Conservation (phyloP, 225 moss, liverwort and hornwort genomes). For the Marchantia polymorpha region DNA sequence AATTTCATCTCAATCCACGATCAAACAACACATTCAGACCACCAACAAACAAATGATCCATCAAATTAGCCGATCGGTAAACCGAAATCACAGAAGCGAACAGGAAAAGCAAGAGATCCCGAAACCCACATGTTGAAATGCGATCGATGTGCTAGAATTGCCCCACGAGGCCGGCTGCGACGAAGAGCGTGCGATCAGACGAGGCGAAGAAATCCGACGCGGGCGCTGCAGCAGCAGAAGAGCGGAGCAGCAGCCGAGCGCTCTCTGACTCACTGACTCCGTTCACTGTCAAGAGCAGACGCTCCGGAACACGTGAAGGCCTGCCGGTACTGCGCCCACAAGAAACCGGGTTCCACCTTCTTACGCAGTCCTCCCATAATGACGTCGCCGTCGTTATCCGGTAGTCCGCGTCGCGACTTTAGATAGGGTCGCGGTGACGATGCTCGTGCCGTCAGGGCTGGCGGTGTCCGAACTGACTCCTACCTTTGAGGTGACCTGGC, state of each 20-base stretch:
- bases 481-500: too few species aligned
- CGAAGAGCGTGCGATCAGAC: not conserved
- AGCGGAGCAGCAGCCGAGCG: not conserved
- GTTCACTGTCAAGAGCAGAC: not conserved
- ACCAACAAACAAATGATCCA: not conserved
- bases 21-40: not conserved
- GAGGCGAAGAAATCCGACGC: not conserved
- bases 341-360: not conserved
- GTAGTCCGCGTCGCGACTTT: too few species aligned
- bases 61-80: not conserved
- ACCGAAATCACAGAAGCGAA: too few species aligned
- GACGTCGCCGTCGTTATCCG: too few species aligned
- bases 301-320: not conserved
- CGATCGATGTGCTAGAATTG: not conserved
- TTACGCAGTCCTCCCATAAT: too few species aligned
- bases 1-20: not conserved
- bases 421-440: too few species aligned
- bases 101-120: not conserved
- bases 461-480: too few species aligned
- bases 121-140: constrained; percentile 10
- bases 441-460: too few species aligned
- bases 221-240: not conserved
- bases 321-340: not conserved
- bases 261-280: not conserved
- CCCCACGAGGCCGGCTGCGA: not conserved